These are phyloP conservation scores for Colletotrichum godetiae DNA, from an alignment of 2,329 filamentous ascomycete genomes.

Conservation along the genomic window DNA sequence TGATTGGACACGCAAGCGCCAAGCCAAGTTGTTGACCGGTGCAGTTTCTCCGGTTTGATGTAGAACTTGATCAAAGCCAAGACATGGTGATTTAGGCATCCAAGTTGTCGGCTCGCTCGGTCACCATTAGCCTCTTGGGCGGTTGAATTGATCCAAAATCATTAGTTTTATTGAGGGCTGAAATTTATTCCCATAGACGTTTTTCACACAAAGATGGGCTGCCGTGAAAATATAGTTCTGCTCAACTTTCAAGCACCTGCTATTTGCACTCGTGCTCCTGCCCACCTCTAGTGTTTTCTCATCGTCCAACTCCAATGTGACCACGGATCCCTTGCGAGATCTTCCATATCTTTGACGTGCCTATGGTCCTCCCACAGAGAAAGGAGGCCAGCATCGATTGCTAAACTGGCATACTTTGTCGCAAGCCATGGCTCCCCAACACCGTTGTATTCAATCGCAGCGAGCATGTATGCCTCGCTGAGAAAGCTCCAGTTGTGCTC, in stretches of 20 bases:
- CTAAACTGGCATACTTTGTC: constrained; percentile 50
- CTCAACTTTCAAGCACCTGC: not conserved
- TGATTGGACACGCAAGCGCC: not conserved
- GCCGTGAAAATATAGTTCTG: too few species aligned
- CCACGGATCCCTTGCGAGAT: constrained; percentile 48
- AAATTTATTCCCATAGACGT: too few species aligned
- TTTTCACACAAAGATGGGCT: too few species aligned
- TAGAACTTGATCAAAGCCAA: not conserved
- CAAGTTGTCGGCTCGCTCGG: too few species aligned
- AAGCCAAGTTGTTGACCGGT: not conserved
- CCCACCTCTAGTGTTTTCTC: constrained; percentile 44
- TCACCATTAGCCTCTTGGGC: too few species aligned
- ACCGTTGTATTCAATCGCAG: constrained; percentile 53
- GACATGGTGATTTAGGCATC: not conserved
- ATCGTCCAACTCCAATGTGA: constrained; percentile 54
- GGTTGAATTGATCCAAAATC: too few species aligned
- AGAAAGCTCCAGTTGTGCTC: constrained; percentile 50
- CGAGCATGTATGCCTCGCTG: constrained; percentile 50
- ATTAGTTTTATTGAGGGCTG: too few species aligned
- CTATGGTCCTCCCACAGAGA: constrained; percentile 36
- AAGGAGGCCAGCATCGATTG: constrained; percentile 48
- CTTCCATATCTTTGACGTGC: constrained; percentile 49
- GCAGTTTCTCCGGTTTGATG: not conserved
- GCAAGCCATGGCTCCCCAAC: constrained; percentile 52
- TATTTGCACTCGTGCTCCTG: not conserved